Evolutionary conservation across 2,329 filamentous ascomycete species (phyloP), one percentile per base, ranked within the genome.

Genomic region (Xylariaceae sp.): DNA sequence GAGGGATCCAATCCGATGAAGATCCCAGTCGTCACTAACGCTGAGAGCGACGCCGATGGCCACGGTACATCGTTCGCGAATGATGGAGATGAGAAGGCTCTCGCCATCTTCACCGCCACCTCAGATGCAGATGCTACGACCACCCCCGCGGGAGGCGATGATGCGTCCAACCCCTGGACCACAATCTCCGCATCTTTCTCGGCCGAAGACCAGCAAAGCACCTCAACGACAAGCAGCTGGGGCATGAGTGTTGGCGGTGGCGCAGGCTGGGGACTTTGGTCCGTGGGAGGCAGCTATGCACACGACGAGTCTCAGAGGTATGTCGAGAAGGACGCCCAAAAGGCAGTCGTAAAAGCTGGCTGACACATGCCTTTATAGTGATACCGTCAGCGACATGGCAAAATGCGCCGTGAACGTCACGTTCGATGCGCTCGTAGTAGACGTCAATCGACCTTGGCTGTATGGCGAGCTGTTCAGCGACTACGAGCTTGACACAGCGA

Each of bases 381-480:
- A n/a, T n/a, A n/a, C n/a, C n/a, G n/a, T n/a, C n/a, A n/a, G n/a
- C n/a, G n/a, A n/a, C n/a, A n/a, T n/a, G 19, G 5, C 43, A n/a
- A 33, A 19, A 11, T 45, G 43, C 43, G 14, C n/a, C 18, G 43
- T 45, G 12, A 18, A 34, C 28, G 31, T 31, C 19, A n/a, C 43
- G 22, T 45, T 45, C 43, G 22, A 31, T 5, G 43, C 43, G 9
- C 22, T 45, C 14, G 22, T 45, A 12, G 43, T 45, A 11, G 34
- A 6, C 19, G 34, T 45, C 31, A 13, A 34, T n/a, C 43, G 43
- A n/a, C 22, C 43, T 14, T 45, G 43, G 43, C 43, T 45, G 6
- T 18, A 45, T 16, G 43, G n/a, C 43, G 43, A 45, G 31, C 43
- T 45, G n/a, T 45, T 45, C 43, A 12, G 16, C 22, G 43, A 45